A percentile compares a stretch with the other conserved stretches of the same genome.
Evolutionary conservation across 805 yeast species (phyloP).

Genomic region (Saccharomycopsis olivae): DNA sequence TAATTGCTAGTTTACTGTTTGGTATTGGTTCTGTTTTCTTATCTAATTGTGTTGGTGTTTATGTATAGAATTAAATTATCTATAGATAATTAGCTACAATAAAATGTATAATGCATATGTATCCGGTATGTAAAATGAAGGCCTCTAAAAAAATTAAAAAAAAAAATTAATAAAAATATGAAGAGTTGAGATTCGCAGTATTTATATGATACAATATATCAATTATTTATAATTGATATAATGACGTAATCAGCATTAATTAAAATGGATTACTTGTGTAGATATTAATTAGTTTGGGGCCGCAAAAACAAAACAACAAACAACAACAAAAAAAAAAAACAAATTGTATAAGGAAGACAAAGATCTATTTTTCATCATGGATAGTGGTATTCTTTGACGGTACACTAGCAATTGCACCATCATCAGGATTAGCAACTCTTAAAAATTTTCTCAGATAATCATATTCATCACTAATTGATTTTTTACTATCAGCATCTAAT

Average conservation of each 20-base stretch:
- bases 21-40: constrained; percentile 16
- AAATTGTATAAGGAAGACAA: not conserved
- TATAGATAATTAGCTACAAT: not conserved
- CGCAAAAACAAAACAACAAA: not conserved
- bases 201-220: too few species aligned
- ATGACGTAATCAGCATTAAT: too few species aligned
- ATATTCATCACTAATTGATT: constrained; percentile 36
- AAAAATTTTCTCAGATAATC: constrained; percentile 41
- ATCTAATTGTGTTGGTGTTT: constrained; percentile 15
- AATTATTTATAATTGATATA: too few species aligned
- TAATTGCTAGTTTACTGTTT: constrained; percentile 12
- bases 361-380: too few species aligned
- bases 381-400: not conserved
- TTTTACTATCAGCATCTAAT: constrained; percentile 19
- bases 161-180: too few species aligned
- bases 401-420: constrained; percentile 3
- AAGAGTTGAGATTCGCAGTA: too few species aligned
- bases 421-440: constrained; percentile 35
- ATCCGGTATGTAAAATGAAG: too few species aligned
- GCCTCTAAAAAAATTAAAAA: too few species aligned
- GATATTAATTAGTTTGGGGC: too few species aligned
- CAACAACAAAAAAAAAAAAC: not conserved
- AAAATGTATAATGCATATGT: too few species aligned
- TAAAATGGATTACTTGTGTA: too few species aligned
- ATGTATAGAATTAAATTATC: constrained; percentile 6